Percentiles rank a stretch among this genome's conserved stretches.
Conservation (phyloP, 495 filamentous ascomycete species). For the Hyaloscypha bicolor region DNA sequence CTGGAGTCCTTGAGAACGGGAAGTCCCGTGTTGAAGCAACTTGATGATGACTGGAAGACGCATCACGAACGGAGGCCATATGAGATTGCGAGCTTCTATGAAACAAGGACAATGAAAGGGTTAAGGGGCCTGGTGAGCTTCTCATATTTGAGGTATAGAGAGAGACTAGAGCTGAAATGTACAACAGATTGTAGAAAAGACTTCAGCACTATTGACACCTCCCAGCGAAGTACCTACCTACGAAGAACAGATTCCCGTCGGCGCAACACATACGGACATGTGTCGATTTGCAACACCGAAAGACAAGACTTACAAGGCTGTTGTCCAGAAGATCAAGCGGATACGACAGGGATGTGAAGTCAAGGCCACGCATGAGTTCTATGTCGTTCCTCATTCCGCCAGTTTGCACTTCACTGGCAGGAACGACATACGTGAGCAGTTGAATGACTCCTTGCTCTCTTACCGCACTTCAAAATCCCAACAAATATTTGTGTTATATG, state of each 20-base stretch:
- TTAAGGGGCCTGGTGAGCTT: constrained; percentile 1
- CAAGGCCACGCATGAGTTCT: constrained; percentile 25
- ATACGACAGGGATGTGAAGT: constrained; percentile 13
- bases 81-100: constrained; percentile 24
- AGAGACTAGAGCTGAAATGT: not conserved
- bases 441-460: not conserved
- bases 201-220: constrained; percentile 16
- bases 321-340: constrained; percentile 18
- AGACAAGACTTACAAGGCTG: constrained; percentile 12
- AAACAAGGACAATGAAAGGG: constrained; percentile 11
- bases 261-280: constrained; percentile 28
- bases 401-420: constrained; percentile 30
- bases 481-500: constrained; percentile 28
- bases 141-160: not conserved
- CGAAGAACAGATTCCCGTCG: constrained; percentile 29
- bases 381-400: constrained; percentile 19
- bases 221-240: constrained; percentile 4
- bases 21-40: not conserved
- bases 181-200: constrained; percentile 9
- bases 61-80: constrained; percentile 7
- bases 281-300: constrained; percentile 31
- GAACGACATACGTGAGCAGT: constrained; percentile 2
- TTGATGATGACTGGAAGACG: constrained; percentile 8
- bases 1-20: constrained; percentile 9
- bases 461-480: constrained; percentile 9